These are phyloP conservation scores for Polytrichum commune DNA, from an alignment of 225 moss, liverwort and hornwort genomes.

Conservation along the genomic window DNA sequence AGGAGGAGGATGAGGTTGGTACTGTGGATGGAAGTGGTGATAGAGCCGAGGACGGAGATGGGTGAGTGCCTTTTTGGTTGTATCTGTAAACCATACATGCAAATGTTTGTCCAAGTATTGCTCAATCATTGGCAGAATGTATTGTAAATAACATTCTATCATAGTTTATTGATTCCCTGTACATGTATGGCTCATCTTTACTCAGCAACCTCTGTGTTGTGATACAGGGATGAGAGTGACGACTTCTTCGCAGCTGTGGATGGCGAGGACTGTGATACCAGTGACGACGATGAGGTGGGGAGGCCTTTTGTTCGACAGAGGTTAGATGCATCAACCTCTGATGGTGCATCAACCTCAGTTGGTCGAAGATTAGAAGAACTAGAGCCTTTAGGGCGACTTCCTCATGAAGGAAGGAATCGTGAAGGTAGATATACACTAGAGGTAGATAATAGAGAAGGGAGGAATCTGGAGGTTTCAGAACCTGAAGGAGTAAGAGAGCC, in stretches of 20 bases:
- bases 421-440: slow-evolving; percentile 14
- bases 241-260: slow-evolving; percentile 30
- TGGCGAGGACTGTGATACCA: slow-evolving; percentile 29
- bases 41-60: slow-evolving; percentile 25
- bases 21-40: slow-evolving; percentile 24
- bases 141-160: too few species aligned
- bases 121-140: too few species aligned
- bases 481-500: slow-evolving; percentile 10
- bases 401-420: slow-evolving; percentile 29
- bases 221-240: slow-evolving; percentile 38
- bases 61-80: slow-evolving; percentile 21
- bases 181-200: too few species aligned
- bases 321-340: slow-evolving; percentile 8
- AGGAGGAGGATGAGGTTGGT: slow-evolving; percentile 27
- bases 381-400: slow-evolving; percentile 17
- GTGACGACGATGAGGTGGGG: slow-evolving; percentile 30
- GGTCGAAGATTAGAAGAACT: slow-evolving; percentile 31
- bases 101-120: too few species aligned
- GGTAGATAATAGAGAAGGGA: slow-evolving; percentile 7
- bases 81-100: too few species aligned
- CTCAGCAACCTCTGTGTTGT: too few species aligned
- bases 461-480: slow-evolving; percentile 9
- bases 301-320: slow-evolving; percentile 42
- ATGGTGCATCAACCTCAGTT: slow-evolving; percentile 2
- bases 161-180: too few species aligned